Percentiles rank a stretch among this genome's conserved stretches.
These are phyloP conservation scores for Pisolithus marmoratus DNA, from an alignment of 768 basidiomycete genomes.

Conservation along the genomic window DNA sequence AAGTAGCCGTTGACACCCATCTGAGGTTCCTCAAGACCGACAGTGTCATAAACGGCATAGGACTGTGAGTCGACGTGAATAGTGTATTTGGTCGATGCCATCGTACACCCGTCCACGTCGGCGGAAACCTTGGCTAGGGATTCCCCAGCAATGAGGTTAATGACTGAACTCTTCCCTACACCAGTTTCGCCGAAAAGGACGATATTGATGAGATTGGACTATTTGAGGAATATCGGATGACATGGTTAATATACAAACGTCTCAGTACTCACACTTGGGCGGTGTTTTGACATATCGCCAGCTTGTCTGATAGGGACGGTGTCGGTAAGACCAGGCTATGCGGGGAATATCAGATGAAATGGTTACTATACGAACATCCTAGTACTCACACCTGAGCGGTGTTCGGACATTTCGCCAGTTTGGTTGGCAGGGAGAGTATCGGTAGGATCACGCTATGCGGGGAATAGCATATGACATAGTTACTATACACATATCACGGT, in stretches of 20 bases:
- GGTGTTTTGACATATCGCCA: neutral
- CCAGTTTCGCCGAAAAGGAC: constrained; percentile 40
- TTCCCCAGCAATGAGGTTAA: constrained; percentile 25
- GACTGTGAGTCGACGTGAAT: constrained; percentile 14
- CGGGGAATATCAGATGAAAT: too few species aligned
- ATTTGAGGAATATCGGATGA: neutral
- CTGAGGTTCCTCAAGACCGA: constrained; percentile 30
- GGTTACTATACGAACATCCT: too few species aligned
- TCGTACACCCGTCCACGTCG: constrained; percentile 31
- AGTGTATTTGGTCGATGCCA: constrained; percentile 24
- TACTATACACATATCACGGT: too few species aligned
- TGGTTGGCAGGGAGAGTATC: too few species aligned
- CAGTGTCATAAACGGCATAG: constrained; percentile 28
- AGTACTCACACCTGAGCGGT: too few species aligned
- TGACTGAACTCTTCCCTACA: constrained; percentile 26
- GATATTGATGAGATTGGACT: constrained; percentile 24
- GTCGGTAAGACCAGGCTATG: too few species aligned
- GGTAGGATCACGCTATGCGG: too few species aligned
- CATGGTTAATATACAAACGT: neutral
- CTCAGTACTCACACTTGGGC: neutral
- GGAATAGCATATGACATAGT: too few species aligned
- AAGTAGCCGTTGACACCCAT: constrained; percentile 24
- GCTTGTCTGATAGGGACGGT: too few species aligned
- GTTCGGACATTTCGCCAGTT: too few species aligned
- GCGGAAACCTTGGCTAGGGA: constrained; percentile 21